Conservation (phyloP, 208 protist genomes). For the Acanthamoeba castellanii region DNA sequence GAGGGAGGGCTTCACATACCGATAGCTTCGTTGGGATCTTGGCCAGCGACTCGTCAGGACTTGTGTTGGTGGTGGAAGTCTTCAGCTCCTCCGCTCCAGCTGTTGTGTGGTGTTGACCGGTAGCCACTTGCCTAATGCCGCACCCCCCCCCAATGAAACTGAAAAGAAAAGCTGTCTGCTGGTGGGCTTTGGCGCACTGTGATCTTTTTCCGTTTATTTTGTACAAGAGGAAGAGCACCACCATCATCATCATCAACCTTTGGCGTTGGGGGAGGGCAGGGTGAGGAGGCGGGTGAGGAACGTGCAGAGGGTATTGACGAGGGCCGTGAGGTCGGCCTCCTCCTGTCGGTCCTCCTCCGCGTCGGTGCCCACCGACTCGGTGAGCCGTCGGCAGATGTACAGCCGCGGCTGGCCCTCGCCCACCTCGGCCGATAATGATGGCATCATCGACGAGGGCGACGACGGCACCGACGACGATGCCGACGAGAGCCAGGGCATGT, state of each 20-base stretch:
- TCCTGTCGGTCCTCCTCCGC: background rate
- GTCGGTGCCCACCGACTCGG: background rate
- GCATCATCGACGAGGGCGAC: background rate
- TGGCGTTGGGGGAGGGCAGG: background rate
- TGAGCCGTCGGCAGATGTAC: slow-evolving; percentile 19
- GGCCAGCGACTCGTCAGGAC: no score
- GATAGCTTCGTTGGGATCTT: no score
- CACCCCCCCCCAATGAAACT: no score
- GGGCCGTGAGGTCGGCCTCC: background rate
- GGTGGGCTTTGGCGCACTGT: no score
- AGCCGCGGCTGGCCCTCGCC: background rate
- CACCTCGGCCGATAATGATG: background rate
- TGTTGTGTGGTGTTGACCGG: no score
- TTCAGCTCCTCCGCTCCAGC: no score
- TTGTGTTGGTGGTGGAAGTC: no score
- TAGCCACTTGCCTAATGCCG: no score
- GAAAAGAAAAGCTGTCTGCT: no score
- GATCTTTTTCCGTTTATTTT: no score
- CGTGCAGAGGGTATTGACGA: slow-evolving; percentile 10
- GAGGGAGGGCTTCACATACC: no score
- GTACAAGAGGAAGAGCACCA: background rate
- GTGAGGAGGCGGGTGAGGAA: slow-evolving; percentile 2
- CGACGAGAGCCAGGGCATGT: background rate
- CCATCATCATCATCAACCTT: background rate
- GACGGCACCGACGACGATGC: background rate